A percentile compares a stretch with the other conserved stretches of the same genome.
These are phyloP conservation scores for Camellia lanceoleosa DNA, from an alignment of 148 eudicot genomes.

Conservation along the genomic window DNA sequence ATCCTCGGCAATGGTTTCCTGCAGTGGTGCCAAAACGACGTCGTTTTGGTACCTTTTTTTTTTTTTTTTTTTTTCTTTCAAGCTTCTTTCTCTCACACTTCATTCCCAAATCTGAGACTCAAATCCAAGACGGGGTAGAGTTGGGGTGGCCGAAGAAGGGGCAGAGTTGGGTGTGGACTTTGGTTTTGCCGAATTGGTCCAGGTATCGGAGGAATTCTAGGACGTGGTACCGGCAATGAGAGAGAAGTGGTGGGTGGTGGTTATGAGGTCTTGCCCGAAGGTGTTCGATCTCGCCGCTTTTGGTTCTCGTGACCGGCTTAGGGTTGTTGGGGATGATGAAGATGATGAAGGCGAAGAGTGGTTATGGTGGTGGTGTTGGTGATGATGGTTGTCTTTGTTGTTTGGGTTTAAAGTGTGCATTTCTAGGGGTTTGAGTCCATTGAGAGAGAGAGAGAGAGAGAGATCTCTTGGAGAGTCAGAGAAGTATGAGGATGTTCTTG, in stretches of 20 bases:
- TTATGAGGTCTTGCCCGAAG: conserved; percentile 61
- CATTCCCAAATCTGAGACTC: too few species aligned
- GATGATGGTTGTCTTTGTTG: conserved; percentile 3
- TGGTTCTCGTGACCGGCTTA: conserved; percentile 72
- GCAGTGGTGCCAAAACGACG: too few species aligned
- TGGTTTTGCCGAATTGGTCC: conserved; percentile 67
- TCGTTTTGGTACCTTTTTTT: too few species aligned
- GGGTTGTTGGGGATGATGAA: conserved; percentile 14
- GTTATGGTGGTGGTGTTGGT: conserved; percentile 7
- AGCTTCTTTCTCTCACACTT: too few species aligned
- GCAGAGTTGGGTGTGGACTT: conserved; percentile 51
- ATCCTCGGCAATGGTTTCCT: too few species aligned
- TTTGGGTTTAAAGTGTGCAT: neutral
- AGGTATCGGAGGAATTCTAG: conserved; percentile 58
- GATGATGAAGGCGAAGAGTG: conserved; percentile 24
- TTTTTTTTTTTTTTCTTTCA: too few species aligned
- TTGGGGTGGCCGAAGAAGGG: conserved; percentile 62
- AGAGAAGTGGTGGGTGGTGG: conserved; percentile 62
- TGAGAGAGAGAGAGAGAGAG: conserved; percentile 1
- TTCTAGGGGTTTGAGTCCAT: conserved; percentile 34
- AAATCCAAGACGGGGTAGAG: too few species aligned
- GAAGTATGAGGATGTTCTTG: neutral
- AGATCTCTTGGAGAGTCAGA: neutral
- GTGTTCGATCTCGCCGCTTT: conserved; percentile 75
- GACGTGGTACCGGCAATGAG: conserved; percentile 64